A percentile compares a stretch with the other conserved stretches of the same genome.
Evolutionary conservation across 306 rosid genomes (phyloP).

Genomic region (Begonia loranthoides): DNA sequence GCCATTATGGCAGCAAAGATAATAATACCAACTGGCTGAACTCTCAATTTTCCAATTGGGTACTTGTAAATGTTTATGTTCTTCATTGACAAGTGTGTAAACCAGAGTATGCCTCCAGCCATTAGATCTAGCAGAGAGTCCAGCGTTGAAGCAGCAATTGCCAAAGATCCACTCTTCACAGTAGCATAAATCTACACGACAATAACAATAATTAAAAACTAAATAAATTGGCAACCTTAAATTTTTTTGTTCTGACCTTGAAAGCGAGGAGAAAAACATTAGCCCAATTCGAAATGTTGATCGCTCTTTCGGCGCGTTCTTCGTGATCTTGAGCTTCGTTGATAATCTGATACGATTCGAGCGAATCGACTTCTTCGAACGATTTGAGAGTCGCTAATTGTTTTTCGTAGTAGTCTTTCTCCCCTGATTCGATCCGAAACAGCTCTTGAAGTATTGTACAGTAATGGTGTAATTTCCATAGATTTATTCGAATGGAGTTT

Average conservation of each 20-base stretch:
- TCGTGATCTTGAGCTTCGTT: constrained; percentile 19
- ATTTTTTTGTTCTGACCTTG: constrained; percentile 22
- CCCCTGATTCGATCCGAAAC: constrained; percentile 19
- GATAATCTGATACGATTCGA: constrained; percentile 10
- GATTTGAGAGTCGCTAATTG: constrained; percentile 53
- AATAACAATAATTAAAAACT: not conserved
- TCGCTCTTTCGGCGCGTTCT: constrained; percentile 48
- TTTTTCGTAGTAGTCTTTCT: constrained; percentile 51
- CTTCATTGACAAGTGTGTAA: constrained; percentile 80
- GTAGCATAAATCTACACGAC: constrained; percentile 38
- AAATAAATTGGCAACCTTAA: no score
- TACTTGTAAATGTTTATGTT: constrained; percentile 56
- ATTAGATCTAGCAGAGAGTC: constrained; percentile 47
- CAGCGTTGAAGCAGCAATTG: constrained; percentile 50
- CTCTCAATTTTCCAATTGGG: constrained; percentile 87
- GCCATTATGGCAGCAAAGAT: constrained; percentile 96
- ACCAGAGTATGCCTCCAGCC: constrained; percentile 98
- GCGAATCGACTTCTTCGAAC: constrained; percentile 50
- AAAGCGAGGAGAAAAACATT: constrained; percentile 32
- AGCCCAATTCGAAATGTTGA: constrained; percentile 52
- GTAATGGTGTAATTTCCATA: no score
- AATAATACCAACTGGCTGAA: constrained; percentile 93
- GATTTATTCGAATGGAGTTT: no score
- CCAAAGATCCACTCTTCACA: constrained; percentile 38
- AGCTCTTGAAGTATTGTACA: no score